These are phyloP conservation scores for Penicillium pancosmium DNA, from an alignment of 495 filamentous ascomycete species.

Conservation along the genomic window DNA sequence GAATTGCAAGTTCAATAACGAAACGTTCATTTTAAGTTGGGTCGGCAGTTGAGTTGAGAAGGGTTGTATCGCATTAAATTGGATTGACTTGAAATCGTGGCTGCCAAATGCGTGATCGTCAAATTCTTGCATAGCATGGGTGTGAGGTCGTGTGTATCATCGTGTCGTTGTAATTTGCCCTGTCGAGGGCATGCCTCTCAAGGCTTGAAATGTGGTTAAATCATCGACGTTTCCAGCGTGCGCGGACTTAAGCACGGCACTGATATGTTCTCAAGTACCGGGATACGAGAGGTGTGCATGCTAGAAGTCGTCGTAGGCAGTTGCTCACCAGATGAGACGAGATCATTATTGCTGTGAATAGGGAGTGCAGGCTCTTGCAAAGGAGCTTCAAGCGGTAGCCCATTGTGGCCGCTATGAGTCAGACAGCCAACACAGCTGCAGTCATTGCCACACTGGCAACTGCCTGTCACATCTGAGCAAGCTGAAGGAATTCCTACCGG, in stretches of 20 bases:
- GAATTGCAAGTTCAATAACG: too few relatives aligned
- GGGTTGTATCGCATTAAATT: too few relatives aligned
- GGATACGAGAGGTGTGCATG: conserved; percentile 16
- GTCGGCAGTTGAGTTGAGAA: too few relatives aligned
- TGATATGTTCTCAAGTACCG: conserved; percentile 22
- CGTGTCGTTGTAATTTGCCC: background rate
- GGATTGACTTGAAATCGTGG: too few relatives aligned
- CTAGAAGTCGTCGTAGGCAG: background rate
- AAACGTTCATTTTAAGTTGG: too few relatives aligned
- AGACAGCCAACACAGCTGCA: conserved; percentile 55
- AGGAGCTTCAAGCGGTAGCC: conserved; percentile 28
- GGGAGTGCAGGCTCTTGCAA: conserved; percentile 8
- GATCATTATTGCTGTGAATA: conserved; percentile 5
- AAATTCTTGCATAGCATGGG: too few relatives aligned
- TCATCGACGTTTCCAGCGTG: conserved; percentile 29
- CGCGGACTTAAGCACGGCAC: conserved; percentile 27
- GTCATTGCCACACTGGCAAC: conserved; percentile 52
- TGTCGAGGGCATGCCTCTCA: too few relatives aligned
- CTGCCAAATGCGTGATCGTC: too few relatives aligned
- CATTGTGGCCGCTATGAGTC: conserved; percentile 52
- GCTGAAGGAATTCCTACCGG: conserved; percentile 41
- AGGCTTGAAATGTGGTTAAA: conserved; percentile 11
- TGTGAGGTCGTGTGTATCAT: background rate
- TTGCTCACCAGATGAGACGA: conserved; percentile 2
- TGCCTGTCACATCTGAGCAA: conserved; percentile 49